These are phyloP conservation scores for Sonneratia alba DNA, from an alignment of 345 rosid genomes.

Conservation along the genomic window DNA sequence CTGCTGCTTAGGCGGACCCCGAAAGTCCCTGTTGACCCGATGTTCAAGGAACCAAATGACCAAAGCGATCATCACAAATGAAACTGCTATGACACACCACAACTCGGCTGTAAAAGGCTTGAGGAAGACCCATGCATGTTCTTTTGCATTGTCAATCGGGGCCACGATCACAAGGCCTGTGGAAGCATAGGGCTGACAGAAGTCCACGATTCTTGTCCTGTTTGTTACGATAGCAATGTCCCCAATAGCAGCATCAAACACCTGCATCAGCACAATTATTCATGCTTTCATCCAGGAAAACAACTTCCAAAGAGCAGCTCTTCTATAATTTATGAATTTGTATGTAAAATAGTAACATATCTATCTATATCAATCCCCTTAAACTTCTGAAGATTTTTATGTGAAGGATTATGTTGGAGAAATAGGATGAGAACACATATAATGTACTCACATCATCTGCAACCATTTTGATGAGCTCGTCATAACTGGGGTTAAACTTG, in stretches of 20 bases:
- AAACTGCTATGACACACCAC: constrained; percentile 47
- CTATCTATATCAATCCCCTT: too few species aligned
- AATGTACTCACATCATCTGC: constrained; percentile 48
- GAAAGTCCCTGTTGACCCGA: constrained; percentile 58
- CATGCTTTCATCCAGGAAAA: neutral
- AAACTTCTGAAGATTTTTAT: too few species aligned
- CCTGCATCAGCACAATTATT: constrained; percentile 20
- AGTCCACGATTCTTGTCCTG: constrained; percentile 51
- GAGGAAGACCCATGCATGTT: constrained; percentile 59
- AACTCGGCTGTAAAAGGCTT: constrained; percentile 54
- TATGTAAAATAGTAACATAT: too few species aligned
- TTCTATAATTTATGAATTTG: too few species aligned
- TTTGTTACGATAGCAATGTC: constrained; percentile 56
- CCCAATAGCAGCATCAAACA: constrained; percentile 58
- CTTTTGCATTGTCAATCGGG: constrained; percentile 26
- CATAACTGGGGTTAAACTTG: constrained; percentile 51
- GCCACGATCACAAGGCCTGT: constrained; percentile 70
- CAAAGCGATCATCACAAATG: constrained; percentile 46
- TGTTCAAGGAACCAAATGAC: constrained; percentile 83
- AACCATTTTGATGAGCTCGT: constrained; percentile 38
- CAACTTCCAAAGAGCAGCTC: neutral
- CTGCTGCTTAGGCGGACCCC: constrained; percentile 61
- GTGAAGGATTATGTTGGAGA: neutral
- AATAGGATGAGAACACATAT: neutral
- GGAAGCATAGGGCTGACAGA: constrained; percentile 61